Conservation (phyloP, 2,329 filamentous ascomycete species). For the Clonostachys byssicola region DNA sequence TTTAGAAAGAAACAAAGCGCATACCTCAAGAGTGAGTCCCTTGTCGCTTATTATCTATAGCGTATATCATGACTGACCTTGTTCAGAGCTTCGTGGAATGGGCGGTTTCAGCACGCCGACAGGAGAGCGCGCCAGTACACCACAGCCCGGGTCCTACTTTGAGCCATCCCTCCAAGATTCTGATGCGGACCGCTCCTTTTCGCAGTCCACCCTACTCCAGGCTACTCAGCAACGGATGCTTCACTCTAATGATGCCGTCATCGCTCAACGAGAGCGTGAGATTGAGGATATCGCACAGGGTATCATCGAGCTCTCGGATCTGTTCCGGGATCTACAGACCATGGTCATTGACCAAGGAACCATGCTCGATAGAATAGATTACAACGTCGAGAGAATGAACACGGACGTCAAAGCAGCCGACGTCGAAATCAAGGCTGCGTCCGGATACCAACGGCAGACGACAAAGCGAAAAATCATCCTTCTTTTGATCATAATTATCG, state of each 20-base stretch:
- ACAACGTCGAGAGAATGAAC: constrained; percentile 96
- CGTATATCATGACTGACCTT: constrained; percentile 3
- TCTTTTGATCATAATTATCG: constrained; percentile 78
- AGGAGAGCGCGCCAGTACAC: constrained; percentile 48
- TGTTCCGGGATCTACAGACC: constrained; percentile 91
- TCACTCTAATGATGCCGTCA: constrained; percentile 75
- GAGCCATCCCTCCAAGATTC: constrained; percentile 91
- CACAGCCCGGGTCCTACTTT: constrained; percentile 53
- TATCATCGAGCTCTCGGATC: constrained; percentile 93
- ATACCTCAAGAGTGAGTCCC: constrained; percentile 78
- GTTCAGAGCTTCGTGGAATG: constrained; percentile 68
- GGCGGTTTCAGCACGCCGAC: constrained; percentile 43
- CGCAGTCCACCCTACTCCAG: constrained; percentile 82
- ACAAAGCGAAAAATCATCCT: constrained; percentile 93
- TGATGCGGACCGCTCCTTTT: constrained; percentile 88
- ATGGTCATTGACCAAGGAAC: constrained; percentile 95
- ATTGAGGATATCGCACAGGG: constrained; percentile 98
- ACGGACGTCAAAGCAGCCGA: constrained; percentile 89
- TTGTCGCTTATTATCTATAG: background rate
- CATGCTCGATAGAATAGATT: constrained; percentile 91
- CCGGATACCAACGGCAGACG: constrained; percentile 81
- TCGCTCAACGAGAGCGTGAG: constrained; percentile 88
- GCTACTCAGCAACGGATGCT: constrained; percentile 64
- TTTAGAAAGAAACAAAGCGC: constrained; percentile 98
- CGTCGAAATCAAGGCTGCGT: constrained; percentile 85